Evolutionary conservation across 768 basidiomycete genomes (phyloP), one percentile per base, ranked within the genome.

Genomic region (Amanita fuliginea): DNA sequence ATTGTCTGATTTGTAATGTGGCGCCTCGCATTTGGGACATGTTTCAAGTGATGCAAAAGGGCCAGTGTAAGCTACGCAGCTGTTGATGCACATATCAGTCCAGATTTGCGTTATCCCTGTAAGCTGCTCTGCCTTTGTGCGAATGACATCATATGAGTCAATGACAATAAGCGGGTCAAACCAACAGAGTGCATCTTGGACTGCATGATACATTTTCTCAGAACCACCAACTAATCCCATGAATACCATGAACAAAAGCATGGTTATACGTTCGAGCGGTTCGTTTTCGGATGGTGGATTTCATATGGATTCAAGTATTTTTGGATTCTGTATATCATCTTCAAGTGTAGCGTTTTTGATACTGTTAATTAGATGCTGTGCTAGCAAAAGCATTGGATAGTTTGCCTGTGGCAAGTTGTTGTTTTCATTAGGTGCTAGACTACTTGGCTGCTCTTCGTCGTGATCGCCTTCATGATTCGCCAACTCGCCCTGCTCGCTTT

Each of bases 1-100:
- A 4, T n/a, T n/a, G n/a, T n/a, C n/a, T n/a, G n/a, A n/a, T n/a
- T n/a, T n/a, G n/a, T n/a, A n/a, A n/a, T n/a, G n/a, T n/a, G n/a
- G n/a, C n/a, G n/a, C n/a, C n/a, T n/a, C n/a, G 24, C 24, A 24
- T 24, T 24, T 24, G 24, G 24, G 24, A 24, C 24, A 24, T 24
- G 24, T 6, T 4, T 24, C 24, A 24, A 24, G 24, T 3, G 24
- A 24, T 24, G 4, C 24, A 16, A 50, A 50, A 10, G 48, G 48
- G 0, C 48, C 48, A 2, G 48, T 43, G 14, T 34, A 50, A 19
- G 48, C 48, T 22, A 42, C 6, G 26, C 48, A 50, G 18, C 40
- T 50, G 10, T 50, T 42, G 14, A 22, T 14, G 21, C 48, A 50
- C 48, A 50, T 50, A n/a, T 50, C 48, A 6, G 21, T 50, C 11